Percentiles rank a stretch among this genome's conserved stretches.
Evolutionary conservation across 2,329 filamentous ascomycete genomes (phyloP).

Genomic region (Diplodia intermedia): DNA sequence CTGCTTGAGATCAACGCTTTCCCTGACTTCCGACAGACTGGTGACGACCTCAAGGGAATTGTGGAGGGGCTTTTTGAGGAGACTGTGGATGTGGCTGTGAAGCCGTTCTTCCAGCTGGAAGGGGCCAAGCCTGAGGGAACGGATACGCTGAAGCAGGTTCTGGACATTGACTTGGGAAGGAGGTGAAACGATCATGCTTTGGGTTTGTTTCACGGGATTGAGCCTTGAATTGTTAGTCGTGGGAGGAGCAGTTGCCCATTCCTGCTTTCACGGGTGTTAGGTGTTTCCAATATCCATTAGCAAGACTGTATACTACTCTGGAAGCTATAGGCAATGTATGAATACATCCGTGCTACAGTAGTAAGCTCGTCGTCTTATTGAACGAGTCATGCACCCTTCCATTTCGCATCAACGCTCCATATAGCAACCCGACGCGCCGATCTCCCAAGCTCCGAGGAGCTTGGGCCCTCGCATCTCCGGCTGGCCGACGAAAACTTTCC

Average conservation of each 20-base stretch:
- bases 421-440: background rate
- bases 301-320: background rate
- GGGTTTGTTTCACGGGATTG: too few relatives aligned
- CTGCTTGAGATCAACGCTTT: constrained; percentile 94
- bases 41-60: constrained; percentile 72
- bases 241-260: background rate
- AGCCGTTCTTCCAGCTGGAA: constrained; percentile 67
- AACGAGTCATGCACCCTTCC: background rate
- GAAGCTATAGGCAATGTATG: background rate
- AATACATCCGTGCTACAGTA: background rate
- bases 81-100: constrained; percentile 71
- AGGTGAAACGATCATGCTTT: background rate
- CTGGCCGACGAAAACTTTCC: too few relatives aligned
- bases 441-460: background rate
- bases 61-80: constrained; percentile 79
- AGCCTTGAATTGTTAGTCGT: background rate
- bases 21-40: constrained; percentile 94
- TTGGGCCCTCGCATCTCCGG: background rate
- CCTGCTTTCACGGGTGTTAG: background rate
- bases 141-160: constrained; percentile 50
- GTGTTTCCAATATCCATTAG: background rate
- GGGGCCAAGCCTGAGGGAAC: constrained; percentile 35
- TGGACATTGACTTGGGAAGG: constrained; percentile 56
- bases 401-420: background rate
- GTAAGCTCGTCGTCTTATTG: background rate